A percentile compares a stretch with the other conserved stretches of the same genome.
These are phyloP conservation scores for Starmerella riodocensis DNA, from an alignment of 805 yeast genomes.

Conservation along the genomic window DNA sequence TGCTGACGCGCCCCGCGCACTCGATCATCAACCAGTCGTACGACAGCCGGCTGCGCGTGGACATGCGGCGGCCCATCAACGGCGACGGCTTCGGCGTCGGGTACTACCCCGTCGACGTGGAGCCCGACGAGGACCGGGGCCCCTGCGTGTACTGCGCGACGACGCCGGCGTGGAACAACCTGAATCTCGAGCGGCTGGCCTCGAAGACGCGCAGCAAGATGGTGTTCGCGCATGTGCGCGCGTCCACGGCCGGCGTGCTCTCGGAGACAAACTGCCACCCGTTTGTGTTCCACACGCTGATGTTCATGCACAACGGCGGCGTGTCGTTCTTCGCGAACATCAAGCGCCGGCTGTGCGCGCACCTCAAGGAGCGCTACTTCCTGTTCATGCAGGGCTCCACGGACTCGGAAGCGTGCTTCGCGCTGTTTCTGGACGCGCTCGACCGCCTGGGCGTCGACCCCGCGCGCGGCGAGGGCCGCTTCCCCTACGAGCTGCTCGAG, in stretches of 20 bases:
- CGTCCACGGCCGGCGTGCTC: conserved; percentile 87
- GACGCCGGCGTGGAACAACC: conserved; percentile 91
- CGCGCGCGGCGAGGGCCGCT: conserved; percentile 39
- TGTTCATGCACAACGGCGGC: conserved; percentile 94
- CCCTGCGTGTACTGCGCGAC: conserved; percentile 93
- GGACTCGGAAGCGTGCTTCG: conserved; percentile 92
- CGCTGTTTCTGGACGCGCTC: conserved; percentile 66
- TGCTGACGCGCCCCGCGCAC: conserved; percentile 89
- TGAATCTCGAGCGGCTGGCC: conserved; percentile 72
- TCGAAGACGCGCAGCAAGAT: conserved; percentile 73
- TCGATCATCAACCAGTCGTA: conserved; percentile 93
- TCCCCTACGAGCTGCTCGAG: conserved; percentile 38
- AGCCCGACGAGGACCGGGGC: conserved; percentile 41
- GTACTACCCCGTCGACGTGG: conserved; percentile 54
- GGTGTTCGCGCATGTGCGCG: conserved; percentile 91
- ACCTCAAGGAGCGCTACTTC: conserved; percentile 69
- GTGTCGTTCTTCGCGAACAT: conserved; percentile 59
- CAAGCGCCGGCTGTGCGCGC: conserved; percentile 58
- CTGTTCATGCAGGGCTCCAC: conserved; percentile 81
- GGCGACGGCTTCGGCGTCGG: conserved; percentile 99
- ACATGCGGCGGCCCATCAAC: conserved; percentile 80
- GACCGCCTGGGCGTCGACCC: conserved; percentile 69
- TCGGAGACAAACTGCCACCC: conserved; percentile 97
- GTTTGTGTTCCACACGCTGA: conserved; percentile 67
- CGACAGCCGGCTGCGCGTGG: conserved; percentile 77